Conservation (phyloP, 2,329 filamentous ascomycete genomes). For the Thelonectria olida region DNA sequence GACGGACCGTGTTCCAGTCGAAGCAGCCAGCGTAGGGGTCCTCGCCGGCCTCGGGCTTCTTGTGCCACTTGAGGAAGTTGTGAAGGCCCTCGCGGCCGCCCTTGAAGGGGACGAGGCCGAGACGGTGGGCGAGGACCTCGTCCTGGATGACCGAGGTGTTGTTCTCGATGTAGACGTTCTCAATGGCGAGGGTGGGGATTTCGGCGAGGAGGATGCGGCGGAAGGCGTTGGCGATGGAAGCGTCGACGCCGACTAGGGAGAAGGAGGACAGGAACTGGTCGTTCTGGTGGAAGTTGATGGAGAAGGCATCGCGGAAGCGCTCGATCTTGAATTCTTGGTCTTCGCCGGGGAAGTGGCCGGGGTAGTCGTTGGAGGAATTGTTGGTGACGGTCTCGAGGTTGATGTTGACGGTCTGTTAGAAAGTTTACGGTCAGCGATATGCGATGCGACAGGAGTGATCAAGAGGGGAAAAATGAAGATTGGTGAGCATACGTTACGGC, state of each 20-base stretch:
- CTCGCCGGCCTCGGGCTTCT: constrained; percentile 72
- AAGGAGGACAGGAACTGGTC: constrained; percentile 81
- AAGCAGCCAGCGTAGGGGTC: constrained; percentile 67
- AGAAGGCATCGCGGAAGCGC: constrained; percentile 75
- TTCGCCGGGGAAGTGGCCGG: constrained; percentile 89
- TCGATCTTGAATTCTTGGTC: constrained; percentile 82
- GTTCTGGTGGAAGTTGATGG: constrained; percentile 86
- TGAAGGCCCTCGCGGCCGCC: constrained; percentile 79
- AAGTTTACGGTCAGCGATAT: constrained; percentile 2
- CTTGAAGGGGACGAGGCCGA: constrained; percentile 90
- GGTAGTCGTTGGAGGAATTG: constrained; percentile 90
- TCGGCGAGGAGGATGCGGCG: constrained; percentile 95
- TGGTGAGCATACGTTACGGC: constrained; percentile 64
- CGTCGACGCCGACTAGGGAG: constrained; percentile 91
- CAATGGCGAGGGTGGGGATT: constrained; percentile 92
- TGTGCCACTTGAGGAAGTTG: constrained; percentile 83
- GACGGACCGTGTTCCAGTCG: constrained; percentile 88
- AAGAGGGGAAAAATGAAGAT: not conserved
- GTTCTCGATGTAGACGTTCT: constrained; percentile 91
- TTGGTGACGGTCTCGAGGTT: constrained; percentile 91
- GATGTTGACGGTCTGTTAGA: constrained; percentile 78
- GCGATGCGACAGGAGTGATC: constrained; percentile 11
- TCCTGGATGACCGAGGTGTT: constrained; percentile 99
- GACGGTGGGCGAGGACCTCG: constrained; percentile 89
- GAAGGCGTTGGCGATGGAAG: constrained; percentile 95